Base-by-base conservation (phyloP, 2,329 filamentous ascomycete species). In the Westerdykella ornata region DNA sequence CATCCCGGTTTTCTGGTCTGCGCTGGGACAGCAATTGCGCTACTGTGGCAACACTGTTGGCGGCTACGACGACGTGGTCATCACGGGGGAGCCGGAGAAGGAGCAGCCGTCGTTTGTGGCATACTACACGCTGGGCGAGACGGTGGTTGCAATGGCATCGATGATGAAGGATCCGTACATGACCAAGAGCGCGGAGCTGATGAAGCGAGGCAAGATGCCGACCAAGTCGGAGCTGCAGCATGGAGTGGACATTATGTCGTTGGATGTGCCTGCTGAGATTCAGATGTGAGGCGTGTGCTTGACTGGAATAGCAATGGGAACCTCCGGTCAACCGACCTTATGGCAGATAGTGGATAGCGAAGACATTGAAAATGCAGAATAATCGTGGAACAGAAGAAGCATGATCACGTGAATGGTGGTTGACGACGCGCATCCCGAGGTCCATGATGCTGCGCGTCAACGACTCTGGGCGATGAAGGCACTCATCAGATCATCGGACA, bases 1-100 rank as follows among this genome's bases (percentile, higher is more conserved):
- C 67, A 90, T 92, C 43, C 92, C 92, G 1, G 78, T 98, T 38
- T 98, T 98, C 73, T 98, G 92, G 92, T 95, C 88, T 1, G 92
- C 92, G 0, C 71, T 98, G 4, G 88, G 89, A 4, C 77, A 81
- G 5, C 92, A 98, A 69, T 68, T 98, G 56, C 80, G 92, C 35
- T 98, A 98, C 73, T 95, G 88, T 60, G 92, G 92, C 11, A 92
- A 90, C 70, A 88, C 89, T 0, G 69, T 73, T 0, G 77, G 79
- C 40, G 90, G 90, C 0, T 97, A 80, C 71, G 92, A 98, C 60
- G 88, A 94, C 54, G 60, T 96, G 4, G 75, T 97, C 1, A 54
- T 98, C 9, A 77, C 85, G 38, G 90, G 90, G 11, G 78, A 85
- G 52, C 80, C 63, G 4, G 69, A 71, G 43, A 72, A 89, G 59